Percentiles rank a stretch among this genome's conserved stretches.
Evolutionary conservation across 2,329 filamentous ascomycete genomes (phyloP).

Genomic region (Fusarium secorum): DNA sequence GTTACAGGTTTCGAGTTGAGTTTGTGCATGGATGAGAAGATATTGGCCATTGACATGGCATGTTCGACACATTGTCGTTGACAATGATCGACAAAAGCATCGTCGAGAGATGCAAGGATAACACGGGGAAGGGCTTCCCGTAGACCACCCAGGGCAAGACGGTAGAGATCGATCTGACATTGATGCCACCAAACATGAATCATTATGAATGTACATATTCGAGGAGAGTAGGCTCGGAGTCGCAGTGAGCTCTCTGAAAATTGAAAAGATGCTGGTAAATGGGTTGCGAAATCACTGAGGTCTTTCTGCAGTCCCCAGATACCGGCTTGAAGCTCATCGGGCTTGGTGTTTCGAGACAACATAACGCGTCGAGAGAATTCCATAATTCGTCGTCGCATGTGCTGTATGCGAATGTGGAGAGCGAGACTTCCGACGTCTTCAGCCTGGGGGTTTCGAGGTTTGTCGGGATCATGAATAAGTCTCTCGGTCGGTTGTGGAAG

Average conservation of each 20-base stretch:
- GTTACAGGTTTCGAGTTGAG: conserved; percentile 61
- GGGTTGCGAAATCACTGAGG: conserved; percentile 60
- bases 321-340: conserved; percentile 53
- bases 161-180: conserved; percentile 65
- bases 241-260: conserved; percentile 65
- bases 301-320: conserved; percentile 58
- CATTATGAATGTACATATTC: conserved; percentile 66
- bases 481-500: conserved; percentile 63
- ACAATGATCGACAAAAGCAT: conserved; percentile 58
- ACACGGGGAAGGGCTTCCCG: conserved; percentile 58
- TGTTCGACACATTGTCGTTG: conserved; percentile 62
- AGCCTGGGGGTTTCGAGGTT: conserved; percentile 47
- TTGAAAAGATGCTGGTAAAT: conserved; percentile 63
- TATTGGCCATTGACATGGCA: conserved; percentile 62
- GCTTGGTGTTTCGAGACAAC: conserved; percentile 49
- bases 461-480: conserved; percentile 55
- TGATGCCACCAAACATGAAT: conserved; percentile 68
- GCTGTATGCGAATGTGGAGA: conserved; percentile 63
- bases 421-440: conserved; percentile 65
- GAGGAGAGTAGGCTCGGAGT: conserved; percentile 63
- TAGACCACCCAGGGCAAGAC: conserved; percentile 60
- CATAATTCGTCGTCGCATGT: conserved; percentile 62
- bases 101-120: conserved; percentile 56
- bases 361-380: conserved; percentile 59
- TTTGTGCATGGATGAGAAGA: conserved; percentile 61